Percentiles rank a stretch among this genome's conserved stretches.
Conservation (phyloP, 305 asterid species). For the Rubia tinctorum region DNA sequence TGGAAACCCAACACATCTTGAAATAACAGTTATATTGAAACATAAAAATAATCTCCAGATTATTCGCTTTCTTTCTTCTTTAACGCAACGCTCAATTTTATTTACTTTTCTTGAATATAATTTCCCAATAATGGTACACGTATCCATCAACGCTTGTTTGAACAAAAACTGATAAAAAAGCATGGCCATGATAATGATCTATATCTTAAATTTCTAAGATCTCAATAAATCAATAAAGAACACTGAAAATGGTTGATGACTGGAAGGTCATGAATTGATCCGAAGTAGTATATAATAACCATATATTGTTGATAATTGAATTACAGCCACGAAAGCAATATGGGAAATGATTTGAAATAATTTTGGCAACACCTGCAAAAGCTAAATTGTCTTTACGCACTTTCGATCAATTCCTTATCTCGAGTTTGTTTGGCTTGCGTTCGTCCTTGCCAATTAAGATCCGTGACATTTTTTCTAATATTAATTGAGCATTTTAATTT, state of each 20-base stretch:
- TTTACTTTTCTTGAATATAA: too few relatives aligned
- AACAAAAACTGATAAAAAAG: too few relatives aligned
- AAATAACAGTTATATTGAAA: too few relatives aligned
- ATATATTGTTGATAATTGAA: neutral
- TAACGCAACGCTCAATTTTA: too few relatives aligned
- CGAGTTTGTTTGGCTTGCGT: neutral
- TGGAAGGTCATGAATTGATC: neutral
- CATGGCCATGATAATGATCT: neutral
- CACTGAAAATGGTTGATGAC: constrained; percentile 1
- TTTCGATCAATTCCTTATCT: neutral
- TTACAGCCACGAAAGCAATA: neutral
- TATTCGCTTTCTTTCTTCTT: too few relatives aligned
- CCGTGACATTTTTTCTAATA: neutral
- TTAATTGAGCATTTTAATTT: neutral
- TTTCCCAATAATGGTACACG: neutral
- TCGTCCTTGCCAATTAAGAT: neutral
- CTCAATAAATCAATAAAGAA: neutral
- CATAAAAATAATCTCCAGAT: too few relatives aligned
- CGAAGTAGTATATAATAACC: neutral
- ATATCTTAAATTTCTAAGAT: neutral
- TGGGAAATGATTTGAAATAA: constrained; percentile 2
- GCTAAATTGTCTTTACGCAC: neutral
- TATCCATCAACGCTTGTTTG: neutral
- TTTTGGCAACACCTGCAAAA: neutral
- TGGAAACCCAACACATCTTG: too few relatives aligned